Base-by-base conservation (phyloP, 805 yeast genomes). In the Cyberlindnera subsufficiens region DNA sequence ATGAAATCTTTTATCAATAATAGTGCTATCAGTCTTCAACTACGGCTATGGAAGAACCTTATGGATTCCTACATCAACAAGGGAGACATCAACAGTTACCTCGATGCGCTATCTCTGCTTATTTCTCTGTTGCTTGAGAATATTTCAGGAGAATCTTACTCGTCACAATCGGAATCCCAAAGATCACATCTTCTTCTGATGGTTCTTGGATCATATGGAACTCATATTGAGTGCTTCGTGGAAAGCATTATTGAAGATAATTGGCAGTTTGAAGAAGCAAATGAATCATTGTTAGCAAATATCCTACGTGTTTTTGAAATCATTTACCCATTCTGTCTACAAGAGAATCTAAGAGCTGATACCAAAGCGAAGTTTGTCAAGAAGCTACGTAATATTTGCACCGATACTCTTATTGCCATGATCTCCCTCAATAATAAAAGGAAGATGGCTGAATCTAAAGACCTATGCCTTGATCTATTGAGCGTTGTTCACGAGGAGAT, bases 41-140 rank as follows among this genome's bases (percentile, higher is more conserved):
- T 89, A 32, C 80, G 81, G 42, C 63, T 93, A 3, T 90, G 97
- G 95, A 77, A 76, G 29, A 71, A 83, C 19, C 65, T 90, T 15
- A 70, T 87, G 38, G 77, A 74, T 48, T 72, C 73, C 42, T 86
- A 83, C 52, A 56, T 62, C 13, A 56, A 55, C 3, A 53, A 41
- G 7, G 29, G 45, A 1, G 54, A 64, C 18, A 34, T 61, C 3
- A 59, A 60, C 0, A 67, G 71, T 19, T 68, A 72, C 30, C 66
- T 71, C 32, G 50, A 54, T 15, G 80, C 86, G 0, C 74, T 82
- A 49, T 77, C 75, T 35, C 67, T 66, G 22, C 75, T 77, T 13
- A 44, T 87, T 3, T 54, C 59, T 2, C 63, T 78, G 16, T 59
- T 84, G 17, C 52, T 72, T 1, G 50, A 56, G 0, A 75, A 2